Percentiles rank a stretch among this genome's conserved stretches.
Evolutionary conservation across 495 filamentous ascomycete genomes (phyloP).

Genomic region (Podospora didyma): DNA sequence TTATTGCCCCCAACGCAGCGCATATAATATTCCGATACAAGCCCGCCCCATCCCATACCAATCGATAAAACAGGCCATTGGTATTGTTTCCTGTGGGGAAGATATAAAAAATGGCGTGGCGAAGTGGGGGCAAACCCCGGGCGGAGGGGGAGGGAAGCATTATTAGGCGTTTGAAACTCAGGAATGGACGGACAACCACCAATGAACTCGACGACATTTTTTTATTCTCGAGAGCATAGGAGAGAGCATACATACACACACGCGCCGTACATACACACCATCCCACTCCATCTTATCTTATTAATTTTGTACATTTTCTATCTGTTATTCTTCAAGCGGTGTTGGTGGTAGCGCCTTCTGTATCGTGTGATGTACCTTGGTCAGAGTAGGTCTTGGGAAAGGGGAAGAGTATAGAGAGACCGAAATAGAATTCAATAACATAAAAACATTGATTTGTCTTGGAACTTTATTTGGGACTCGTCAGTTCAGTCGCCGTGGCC

Average conservation of each 20-base stretch:
- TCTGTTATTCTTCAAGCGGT: neutral
- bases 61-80: neutral
- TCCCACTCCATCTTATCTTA: neutral
- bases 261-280: neutral
- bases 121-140: slow-evolving; percentile 4
- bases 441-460: no score
- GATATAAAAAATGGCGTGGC: neutral
- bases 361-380: no score
- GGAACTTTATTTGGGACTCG: no score
- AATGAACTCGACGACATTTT: no score
- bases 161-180: slow-evolving; percentile 2
- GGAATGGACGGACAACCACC: slow-evolving; percentile 6
- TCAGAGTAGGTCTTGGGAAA: no score
- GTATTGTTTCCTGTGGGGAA: neutral
- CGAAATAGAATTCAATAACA: no score
- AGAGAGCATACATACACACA: no score
- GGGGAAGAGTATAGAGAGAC: no score
- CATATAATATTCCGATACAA: neutral
- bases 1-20: neutral
- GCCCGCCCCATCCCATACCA: neutral
- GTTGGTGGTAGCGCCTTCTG: no score
- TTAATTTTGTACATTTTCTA: neutral
- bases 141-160: slow-evolving; percentile 8
- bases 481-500: no score
- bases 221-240: no score